Conservation (phyloP, 805 yeast species). For the Candida sanyiensis region DNA sequence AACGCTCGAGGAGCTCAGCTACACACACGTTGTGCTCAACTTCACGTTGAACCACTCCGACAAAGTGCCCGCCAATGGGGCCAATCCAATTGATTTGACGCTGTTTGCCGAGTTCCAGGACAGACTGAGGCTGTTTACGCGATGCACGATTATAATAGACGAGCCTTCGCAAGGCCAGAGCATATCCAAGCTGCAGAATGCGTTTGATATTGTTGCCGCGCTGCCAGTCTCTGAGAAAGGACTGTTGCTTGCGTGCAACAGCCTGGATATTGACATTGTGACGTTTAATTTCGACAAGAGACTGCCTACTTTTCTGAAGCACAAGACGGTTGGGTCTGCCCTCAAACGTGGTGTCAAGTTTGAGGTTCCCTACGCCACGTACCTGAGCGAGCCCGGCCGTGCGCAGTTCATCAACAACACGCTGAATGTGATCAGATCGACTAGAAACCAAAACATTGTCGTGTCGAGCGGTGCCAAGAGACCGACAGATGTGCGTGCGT, state of each 20-base stretch:
- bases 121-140: constrained; percentile 48
- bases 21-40: constrained; percentile 73
- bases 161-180: constrained; percentile 76
- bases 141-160: constrained; percentile 71
- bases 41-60: constrained; percentile 46
- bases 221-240: constrained; percentile 78
- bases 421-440: constrained; percentile 69
- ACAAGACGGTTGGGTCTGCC: constrained; percentile 80
- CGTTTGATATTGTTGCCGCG: constrained; percentile 77
- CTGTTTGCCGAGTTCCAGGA: constrained; percentile 22
- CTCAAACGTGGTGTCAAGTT: constrained; percentile 75
- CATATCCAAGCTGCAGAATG: constrained; percentile 33
- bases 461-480: constrained; percentile 68
- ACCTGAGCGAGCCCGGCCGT: constrained; percentile 42
- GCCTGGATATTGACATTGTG: constrained; percentile 75
- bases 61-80: constrained; percentile 39
- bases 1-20: constrained; percentile 57
- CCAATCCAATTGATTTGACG: constrained; percentile 38
- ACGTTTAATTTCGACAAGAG: constrained; percentile 62
- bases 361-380: constrained; percentile 65
- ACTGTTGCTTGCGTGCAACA: constrained; percentile 64
- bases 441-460: constrained; percentile 74
- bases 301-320: constrained; percentile 73
- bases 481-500: constrained; percentile 56
- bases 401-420: constrained; percentile 66